Base-by-base conservation (phyloP, 2,329 filamentous ascomycete species). In the Xylariomycetidae sp. region DNA sequence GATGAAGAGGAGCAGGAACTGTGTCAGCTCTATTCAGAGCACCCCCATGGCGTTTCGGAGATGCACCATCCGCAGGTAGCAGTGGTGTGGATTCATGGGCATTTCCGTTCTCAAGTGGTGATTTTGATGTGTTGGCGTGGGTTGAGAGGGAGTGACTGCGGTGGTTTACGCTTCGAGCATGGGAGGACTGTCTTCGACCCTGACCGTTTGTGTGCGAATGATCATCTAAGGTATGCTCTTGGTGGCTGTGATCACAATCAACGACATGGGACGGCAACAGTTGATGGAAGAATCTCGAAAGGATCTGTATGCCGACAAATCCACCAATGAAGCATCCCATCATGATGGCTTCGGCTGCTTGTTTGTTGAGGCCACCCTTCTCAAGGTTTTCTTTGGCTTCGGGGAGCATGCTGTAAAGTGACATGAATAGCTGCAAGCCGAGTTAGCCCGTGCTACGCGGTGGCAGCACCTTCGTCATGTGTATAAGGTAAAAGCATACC, bases 361-460 rank as follows among this genome's bases (percentile, higher is more conserved):
- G 75, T 3, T 85, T 69, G 6, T 75, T 70, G 59, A 81, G 80
- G 12, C 80, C 81, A 32, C 80, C 83, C 34, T 79, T 70, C 38
- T 73, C 67, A 4, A 98, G 72, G 53, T 94, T 95, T 25, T 69
- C 70, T 53, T 84, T 88, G 3, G 90, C 81, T 14, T 86, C 88
- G 8, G 90, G 90, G 6, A 97, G 73, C 85, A 97, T 96, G 60
- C 82, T 92, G 59, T 89, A 94, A 18, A 97, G 64, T 2, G 90
- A 82, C 22, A 89, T 95, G 61, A 95, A 96, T 25, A 95, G 74
- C 88, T 95, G 50, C 4, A 25, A 14, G 11, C 20, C 25, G 18
- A 10, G 16, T 22, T 35, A 33, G 38, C 18, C 31, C 34, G 29
- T 22, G 20, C 13, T 20, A 4, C 20, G 8, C 11, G n/a, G n/a